A percentile compares a stretch with the other conserved stretches of the same genome.
These are phyloP conservation scores for Beverwykella pulmonaria DNA, from an alignment of 495 filamentous ascomycete genomes.

Conservation along the genomic window DNA sequence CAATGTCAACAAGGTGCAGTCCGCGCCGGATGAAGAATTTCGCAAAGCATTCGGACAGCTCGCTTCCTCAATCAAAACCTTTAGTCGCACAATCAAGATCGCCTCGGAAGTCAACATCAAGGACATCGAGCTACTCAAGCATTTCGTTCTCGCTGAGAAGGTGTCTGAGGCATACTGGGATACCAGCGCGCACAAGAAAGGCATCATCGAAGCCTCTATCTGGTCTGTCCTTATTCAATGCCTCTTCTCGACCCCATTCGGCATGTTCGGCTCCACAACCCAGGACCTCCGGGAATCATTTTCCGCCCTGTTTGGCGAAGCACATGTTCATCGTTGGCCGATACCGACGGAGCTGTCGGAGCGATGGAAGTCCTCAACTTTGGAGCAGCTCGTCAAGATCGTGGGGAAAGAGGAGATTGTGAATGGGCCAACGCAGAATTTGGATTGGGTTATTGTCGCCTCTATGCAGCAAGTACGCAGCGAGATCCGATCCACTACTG, in stretches of 20 bases:
- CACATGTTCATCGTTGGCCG: background rate
- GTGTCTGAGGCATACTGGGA: constrained; percentile 1
- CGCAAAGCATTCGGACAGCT: background rate
- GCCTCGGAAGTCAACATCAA: background rate
- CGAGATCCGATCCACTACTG: too few species aligned
- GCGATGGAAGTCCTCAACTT: background rate
- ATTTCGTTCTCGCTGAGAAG: background rate
- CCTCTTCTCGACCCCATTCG: constrained; percentile 18
- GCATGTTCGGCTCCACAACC: background rate
- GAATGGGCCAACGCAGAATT: too few species aligned
- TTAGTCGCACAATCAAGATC: constrained; percentile 4
- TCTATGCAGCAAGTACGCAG: too few species aligned
- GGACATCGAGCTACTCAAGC: background rate
- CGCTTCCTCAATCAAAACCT: constrained; percentile 15
- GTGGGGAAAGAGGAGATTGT: background rate
- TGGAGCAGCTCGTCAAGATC: background rate
- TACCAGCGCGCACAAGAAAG: background rate
- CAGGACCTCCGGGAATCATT: background rate
- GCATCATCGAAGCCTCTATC: constrained; percentile 13
- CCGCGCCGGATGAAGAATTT: constrained; percentile 14
- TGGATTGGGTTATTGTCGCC: too few species aligned
- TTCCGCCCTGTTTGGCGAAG: background rate
- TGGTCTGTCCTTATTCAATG: constrained; percentile 21
- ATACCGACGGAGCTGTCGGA: background rate
- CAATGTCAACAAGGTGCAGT: constrained; percentile 5